Conservation (phyloP, 495 filamentous ascomycete genomes). For the Margaritispora aquatica region DNA sequence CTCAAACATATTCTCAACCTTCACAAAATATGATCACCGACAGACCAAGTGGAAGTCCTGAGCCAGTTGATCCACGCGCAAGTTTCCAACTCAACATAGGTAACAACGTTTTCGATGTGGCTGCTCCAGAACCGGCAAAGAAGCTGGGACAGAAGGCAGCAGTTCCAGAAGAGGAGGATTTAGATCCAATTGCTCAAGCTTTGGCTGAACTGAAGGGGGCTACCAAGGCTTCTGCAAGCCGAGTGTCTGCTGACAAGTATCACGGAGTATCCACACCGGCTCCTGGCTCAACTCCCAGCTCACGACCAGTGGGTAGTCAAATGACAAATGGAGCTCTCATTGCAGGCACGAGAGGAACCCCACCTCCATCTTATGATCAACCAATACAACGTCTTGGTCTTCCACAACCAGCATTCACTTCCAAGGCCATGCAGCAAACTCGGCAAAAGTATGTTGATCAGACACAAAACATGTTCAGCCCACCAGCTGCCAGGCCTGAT, state of each 20-base stretch:
- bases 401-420: conserved; percentile 87
- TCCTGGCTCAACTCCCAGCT: conserved; percentile 40
- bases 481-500: conserved; percentile 13
- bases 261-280: conserved; percentile 83
- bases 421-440: conserved; percentile 87
- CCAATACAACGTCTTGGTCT: conserved; percentile 75
- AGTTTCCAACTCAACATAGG: conserved; percentile 95
- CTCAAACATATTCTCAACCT: conserved; percentile 14
- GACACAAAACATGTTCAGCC: conserved; percentile 68
- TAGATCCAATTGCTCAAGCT: conserved; percentile 88
- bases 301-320: conserved; percentile 39
- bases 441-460: conserved; percentile 82
- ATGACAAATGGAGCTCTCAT: conserved; percentile 39
- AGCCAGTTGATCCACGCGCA: conserved; percentile 88
- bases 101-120: conserved; percentile 93
- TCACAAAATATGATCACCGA: conserved; percentile 29
- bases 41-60: conserved; percentile 53
- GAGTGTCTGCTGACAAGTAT: conserved; percentile 89
- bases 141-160: conserved; percentile 31
- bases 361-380: conserved; percentile 81
- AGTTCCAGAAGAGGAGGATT: conserved; percentile 44
- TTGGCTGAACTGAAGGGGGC: conserved; percentile 88
- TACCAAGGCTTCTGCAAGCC: conserved; percentile 62
- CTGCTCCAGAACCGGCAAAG: conserved; percentile 60
- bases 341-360: conserved; percentile 57